Evolutionary conservation across 176 grass and related monocot species (phyloP), one percentile per base, ranked within the genome.

Genomic region (Ampelocalamus luodianensis): DNA sequence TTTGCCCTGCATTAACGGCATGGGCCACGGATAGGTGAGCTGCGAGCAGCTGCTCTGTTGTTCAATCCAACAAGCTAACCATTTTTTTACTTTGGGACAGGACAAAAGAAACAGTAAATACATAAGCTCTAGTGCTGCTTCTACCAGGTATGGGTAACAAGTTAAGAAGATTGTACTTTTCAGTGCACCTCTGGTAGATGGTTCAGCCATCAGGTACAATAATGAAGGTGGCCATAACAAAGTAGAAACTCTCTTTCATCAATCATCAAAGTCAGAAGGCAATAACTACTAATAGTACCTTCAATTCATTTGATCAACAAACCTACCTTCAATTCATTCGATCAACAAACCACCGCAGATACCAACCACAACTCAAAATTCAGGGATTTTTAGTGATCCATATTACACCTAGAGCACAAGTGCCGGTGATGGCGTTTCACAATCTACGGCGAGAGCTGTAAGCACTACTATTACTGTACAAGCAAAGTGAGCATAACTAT

Each of bases 401-500:
- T 69, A 37, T 70, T 82, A n/a, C 72, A 70, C 72, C 22, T 51
- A 60, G 29, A 27, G 42, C n/a, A 20, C 8, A 62, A 39, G 16
- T 22, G 34, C 22, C 0, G 5, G 8, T 66, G 49, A 75, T 11
- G 45, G 24, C 29, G 15, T 76, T 42, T 42, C 6, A 10, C 38
- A 63, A 63, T 45, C 1, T 40, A 40, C 64, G 12, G 5, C 16
- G 7, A 58, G 24, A 76, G 50, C 73, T 68, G 72, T 17, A 43
- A 39, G 46, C 27, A 51, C 15, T 68, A 44, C 16, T 17, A 14
- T 42, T 76, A 50, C 81, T 89, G 12, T 80, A 85, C 81, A 84
- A 38, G 46, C 75, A 46, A 62, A 24, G 17, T 53, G 46, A 13
- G 10, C 39, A 68, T 27, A 38, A 66, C 59, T 74, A 66, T 4